Base-by-base conservation (phyloP, 371 early-diverging fungal genomes). In the Saksenaea oblongispora region DNA sequence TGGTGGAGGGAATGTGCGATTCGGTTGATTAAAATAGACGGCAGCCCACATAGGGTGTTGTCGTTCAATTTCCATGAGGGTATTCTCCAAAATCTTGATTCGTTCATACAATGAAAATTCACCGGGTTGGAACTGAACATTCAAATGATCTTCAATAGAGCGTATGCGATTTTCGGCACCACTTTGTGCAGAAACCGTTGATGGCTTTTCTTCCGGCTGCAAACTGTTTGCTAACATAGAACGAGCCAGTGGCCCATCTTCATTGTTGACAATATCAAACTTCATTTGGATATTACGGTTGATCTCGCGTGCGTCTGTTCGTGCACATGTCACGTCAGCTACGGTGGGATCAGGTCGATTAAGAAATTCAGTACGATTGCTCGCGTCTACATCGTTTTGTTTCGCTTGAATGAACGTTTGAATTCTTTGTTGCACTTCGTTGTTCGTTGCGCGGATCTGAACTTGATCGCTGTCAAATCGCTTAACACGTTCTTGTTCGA, bases 211-310 rank as follows among this genome's bases (percentile, higher is more conserved):
- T 62, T 28, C 27, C 28, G 15, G 10, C 26, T n/a, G 44, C 56
- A 60, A 34, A 64, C 66, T 60, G 28, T 7, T 68, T 54, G 17
- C 41, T 26, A 70, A 28, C 9, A 68, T 34, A 0, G 89, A 89
- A 17, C 90, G 77, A 18, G 88, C 87, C 28, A 91, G 70, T 36
- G 91, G 89, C n/a, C 88, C 86, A 34, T 89, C 90, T 56, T 87
- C 87, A 60, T 93, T 91, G 61, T 89, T 86, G 22, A 88, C 90
- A 28, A 90, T 81, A 57, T 91, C 90, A 66, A 88, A 82, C 60
- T 88, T 90, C 93, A 93, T 93, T 72, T 93, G 93, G 34, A 91
- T 87, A 15, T 85, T 89, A 9, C 93, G 76, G 65, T 93, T 91
- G 36, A 93, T 83, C 64, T 88, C 89, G 35, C 84, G 73, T 0